phyloP scores from a whole-genome alignment of 495 filamentous ascomycete species.

The Zalerion maritima region DNA sequence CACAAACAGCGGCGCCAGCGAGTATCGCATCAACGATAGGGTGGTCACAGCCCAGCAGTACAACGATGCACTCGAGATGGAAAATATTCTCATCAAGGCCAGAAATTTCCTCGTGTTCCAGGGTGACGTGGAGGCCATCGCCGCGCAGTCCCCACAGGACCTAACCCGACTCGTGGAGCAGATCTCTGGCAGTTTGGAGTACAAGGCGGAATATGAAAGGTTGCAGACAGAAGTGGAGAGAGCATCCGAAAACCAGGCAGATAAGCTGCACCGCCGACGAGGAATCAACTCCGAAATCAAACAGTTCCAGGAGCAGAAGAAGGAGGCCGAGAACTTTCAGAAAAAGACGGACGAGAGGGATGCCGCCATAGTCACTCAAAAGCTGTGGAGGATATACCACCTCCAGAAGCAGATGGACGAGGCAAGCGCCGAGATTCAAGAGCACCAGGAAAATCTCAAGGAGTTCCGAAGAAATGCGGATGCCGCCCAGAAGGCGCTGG shows the following conservation, averaged over 20 bases:
- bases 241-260: constrained; percentile 73
- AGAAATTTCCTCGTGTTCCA: constrained; percentile 98
- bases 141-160: constrained; percentile 81
- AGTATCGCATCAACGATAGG: constrained; percentile 91
- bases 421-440: constrained; percentile 79
- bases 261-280: constrained; percentile 73
- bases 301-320: constrained; percentile 93
- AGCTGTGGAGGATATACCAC: constrained; percentile 93
- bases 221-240: constrained; percentile 74
- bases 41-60: constrained; percentile 82
- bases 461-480: constrained; percentile 81
- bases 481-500: constrained; percentile 66
- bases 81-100: constrained; percentile 96
- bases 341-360: constrained; percentile 79
- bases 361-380: constrained; percentile 83
- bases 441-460: constrained; percentile 90
- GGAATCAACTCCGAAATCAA: constrained; percentile 97
- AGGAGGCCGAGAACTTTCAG: constrained; percentile 83
- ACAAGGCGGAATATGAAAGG: constrained; percentile 87
- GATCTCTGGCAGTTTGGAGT: constrained; percentile 90
- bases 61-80: constrained; percentile 80
- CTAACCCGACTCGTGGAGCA: constrained; percentile 94
- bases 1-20: constrained; percentile 74
- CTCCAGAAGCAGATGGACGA: constrained; percentile 88
- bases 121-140: constrained; percentile 96